Base-by-base conservation (phyloP, 805 yeast genomes). In the Jamesozyma piceae region DNA sequence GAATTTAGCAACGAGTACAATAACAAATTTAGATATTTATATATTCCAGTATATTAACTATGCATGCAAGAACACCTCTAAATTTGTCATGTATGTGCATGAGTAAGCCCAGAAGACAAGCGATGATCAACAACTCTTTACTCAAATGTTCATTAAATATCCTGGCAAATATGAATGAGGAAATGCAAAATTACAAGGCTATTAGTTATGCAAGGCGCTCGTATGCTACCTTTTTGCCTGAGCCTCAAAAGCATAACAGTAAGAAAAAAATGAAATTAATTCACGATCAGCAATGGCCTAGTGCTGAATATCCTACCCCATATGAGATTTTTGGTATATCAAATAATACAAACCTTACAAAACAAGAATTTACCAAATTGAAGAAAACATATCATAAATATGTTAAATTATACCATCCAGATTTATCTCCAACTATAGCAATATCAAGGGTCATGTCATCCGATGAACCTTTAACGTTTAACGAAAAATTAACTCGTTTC, bases 331-430 rank as follows among this genome's bases (percentile, higher is more conserved):
- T 87, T 44, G 72, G 73, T 4, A 55, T 75, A 3, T 11, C 22
- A 20, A 48, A 58, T 2, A 17, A 37, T 20, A 47, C 47, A 4
- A 24, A 32, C 31, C 18, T 46, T 1, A 56, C 59, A 17, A 62
- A 72, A 31, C 14, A 11, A 11, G 71, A 73, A 43, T 57, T 58
- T 38, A 58, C 51, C 10, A 48, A 58, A 26, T 61, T 80, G 39
- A 75, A 75, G 46, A 48, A 63, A 21, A 70, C 71, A 37, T 83
- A 80, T 53, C 75, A 73, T 50, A 68, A 73, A 43, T 65, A 76
- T 37, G 88, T 89, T 10, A 43, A 43, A 38, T 9, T 43, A 14
- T 43, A 88, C 53, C 96, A 88, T 56, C 96, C 96, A 0, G 96
- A 88, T 58, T 10, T 42, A 4, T 28, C 41, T 2, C 13, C 24